Evolutionary conservation across 208 protist genomes (phyloP).

Genomic region (Strigomonas culicis): DNA sequence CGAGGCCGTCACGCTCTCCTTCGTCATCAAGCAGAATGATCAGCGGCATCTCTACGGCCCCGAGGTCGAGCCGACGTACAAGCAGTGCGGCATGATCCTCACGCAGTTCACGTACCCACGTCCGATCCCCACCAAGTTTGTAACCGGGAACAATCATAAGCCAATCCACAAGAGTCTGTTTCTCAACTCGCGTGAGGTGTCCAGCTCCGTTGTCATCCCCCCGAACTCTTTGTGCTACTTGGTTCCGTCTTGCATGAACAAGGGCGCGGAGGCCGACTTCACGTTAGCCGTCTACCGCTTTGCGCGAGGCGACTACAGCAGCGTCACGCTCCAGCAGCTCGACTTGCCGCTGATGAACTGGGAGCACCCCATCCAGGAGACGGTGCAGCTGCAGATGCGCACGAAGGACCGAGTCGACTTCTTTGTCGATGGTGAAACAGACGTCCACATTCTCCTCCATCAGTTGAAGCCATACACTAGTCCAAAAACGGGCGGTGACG

Average conservation of each 20-base stretch:
- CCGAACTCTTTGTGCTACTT: conserved; percentile 48
- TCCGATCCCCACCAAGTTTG: conserved; percentile 53
- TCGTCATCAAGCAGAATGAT: conserved; percentile 54
- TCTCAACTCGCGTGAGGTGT: conserved; percentile 47
- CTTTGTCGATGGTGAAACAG: conserved; percentile 38
- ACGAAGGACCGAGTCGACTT: conserved; percentile 58
- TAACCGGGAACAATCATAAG: conserved; percentile 79
- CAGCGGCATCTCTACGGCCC: conserved; percentile 48
- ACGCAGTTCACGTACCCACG: conserved; percentile 31
- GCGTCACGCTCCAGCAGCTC: conserved; percentile 35
- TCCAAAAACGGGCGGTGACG: conserved; percentile 34
- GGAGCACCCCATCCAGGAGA: conserved; percentile 27
- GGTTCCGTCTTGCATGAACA: conserved; percentile 36
- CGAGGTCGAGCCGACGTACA: conserved; percentile 38
- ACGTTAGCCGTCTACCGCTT: conserved; percentile 34
- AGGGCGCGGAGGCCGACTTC: conserved; percentile 32
- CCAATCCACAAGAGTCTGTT: conserved; percentile 68
- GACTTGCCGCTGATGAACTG: conserved; percentile 37
- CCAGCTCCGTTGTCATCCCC: conserved; percentile 34
- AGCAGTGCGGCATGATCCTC: conserved; percentile 68
- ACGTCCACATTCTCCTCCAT: conserved; percentile 46
- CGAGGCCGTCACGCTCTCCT: conserved; percentile 24
- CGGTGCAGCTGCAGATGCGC: conserved; percentile 32
- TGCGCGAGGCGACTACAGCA: conserved; percentile 23
- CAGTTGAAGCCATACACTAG: conserved; percentile 41